A percentile compares a stretch with the other conserved stretches of the same genome.
Evolutionary conservation across 768 basidiomycete species (phyloP).

Genomic region (Daedaleopsis nitida): DNA sequence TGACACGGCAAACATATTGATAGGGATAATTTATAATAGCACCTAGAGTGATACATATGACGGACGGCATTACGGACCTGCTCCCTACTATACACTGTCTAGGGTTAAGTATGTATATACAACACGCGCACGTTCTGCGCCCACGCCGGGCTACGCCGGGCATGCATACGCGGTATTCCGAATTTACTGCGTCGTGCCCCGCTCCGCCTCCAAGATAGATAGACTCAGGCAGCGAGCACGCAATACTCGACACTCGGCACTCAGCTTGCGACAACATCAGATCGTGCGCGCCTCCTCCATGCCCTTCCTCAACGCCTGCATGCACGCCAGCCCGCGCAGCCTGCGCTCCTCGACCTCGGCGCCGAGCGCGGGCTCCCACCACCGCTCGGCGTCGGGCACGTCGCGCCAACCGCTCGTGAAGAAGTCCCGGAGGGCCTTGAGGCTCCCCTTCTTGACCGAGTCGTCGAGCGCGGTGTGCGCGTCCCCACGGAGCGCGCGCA

Average conservation of each 20-base stretch:
- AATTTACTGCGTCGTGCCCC: too few relatives aligned
- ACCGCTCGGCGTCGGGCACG: slow-evolving; percentile 57
- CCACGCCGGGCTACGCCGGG: neutral
- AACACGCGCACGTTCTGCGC: neutral
- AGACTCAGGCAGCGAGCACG: too few relatives aligned
- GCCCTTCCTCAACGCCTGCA: slow-evolving; percentile 33
- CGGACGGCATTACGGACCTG: neutral
- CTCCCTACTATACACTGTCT: neutral
- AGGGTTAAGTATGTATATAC: neutral
- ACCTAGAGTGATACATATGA: too few relatives aligned
- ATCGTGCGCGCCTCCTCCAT: slow-evolving; percentile 28
- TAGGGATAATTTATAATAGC: too few relatives aligned
- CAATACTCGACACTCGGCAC: too few relatives aligned
- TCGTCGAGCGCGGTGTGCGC: slow-evolving; percentile 15
- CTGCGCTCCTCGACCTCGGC: slow-evolving; percentile 35
- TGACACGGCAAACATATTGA: too few relatives aligned
- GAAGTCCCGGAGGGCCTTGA: slow-evolving; percentile 46
- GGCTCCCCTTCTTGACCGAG: slow-evolving; percentile 11
- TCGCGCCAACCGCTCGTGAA: slow-evolving; percentile 63
- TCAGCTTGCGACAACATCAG: slow-evolving; percentile 4
- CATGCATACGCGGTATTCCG: too few relatives aligned
- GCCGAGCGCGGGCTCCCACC: slow-evolving; percentile 68
- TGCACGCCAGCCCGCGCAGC: slow-evolving; percentile 23
- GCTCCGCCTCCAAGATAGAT: too few relatives aligned
- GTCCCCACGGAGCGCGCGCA: slow-evolving; percentile 24